Evolutionary conservation across 1,139 yeast genomes (phyloP).

Genomic region (Lizanozyma gosingica): DNA sequence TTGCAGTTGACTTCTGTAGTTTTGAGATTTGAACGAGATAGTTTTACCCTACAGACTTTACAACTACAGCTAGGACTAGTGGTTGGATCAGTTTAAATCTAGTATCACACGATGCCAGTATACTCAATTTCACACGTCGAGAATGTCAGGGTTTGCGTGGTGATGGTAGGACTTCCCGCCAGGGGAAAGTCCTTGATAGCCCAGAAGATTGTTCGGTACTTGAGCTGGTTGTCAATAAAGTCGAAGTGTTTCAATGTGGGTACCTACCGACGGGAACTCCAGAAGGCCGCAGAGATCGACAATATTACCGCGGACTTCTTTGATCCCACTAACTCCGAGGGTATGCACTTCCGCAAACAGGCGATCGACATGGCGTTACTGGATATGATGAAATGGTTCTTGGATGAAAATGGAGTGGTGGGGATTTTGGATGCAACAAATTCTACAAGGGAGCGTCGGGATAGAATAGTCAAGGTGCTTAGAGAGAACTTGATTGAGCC

Average conservation of each 20-base stretch:
- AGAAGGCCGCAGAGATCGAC: conserved; percentile 22
- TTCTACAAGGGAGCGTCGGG: conserved; percentile 64
- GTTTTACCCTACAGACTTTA: too few relatives aligned
- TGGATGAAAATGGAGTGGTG: conserved; percentile 72
- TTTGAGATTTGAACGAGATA: too few relatives aligned
- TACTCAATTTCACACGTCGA: conserved; percentile 48
- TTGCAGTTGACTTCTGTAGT: too few relatives aligned
- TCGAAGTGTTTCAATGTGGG: conserved; percentile 91
- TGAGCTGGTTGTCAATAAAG: conserved; percentile 84
- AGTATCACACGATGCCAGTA: conserved; percentile 38
- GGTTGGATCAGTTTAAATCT: too few relatives aligned
- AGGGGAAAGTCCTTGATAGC: conserved; percentile 75
- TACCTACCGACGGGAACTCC: conserved; percentile 58
- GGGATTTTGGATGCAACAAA: conserved; percentile 90
- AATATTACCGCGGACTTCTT: conserved; percentile 73
- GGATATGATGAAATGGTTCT: conserved; percentile 89
- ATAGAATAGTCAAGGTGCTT: conserved; percentile 54
- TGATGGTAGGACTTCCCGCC: conserved; percentile 68
- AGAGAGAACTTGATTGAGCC: conserved; percentile 70
- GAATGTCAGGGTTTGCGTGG: conserved; percentile 64
- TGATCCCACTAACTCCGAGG: conserved; percentile 57
- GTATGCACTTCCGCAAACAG: conserved; percentile 50
- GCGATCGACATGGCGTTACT: conserved; percentile 66
- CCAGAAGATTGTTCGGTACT: conserved; percentile 75
- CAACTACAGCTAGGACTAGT: too few relatives aligned